Percentiles rank a stretch among this genome's conserved stretches.
Conservation (phyloP, 805 yeast genomes). For the Wickerhamomyces hampshirensis region DNA sequence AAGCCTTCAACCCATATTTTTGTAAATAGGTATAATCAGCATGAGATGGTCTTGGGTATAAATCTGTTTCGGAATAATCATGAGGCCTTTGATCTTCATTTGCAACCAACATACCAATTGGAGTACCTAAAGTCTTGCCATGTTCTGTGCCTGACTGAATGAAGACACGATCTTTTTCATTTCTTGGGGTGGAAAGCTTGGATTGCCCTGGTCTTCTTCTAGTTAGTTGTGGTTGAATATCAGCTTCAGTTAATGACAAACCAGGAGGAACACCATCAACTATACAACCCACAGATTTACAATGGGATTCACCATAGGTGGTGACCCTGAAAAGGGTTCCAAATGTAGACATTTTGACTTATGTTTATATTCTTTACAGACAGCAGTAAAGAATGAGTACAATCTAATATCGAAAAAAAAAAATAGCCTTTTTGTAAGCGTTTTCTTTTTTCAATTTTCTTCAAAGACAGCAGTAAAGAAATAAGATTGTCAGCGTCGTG, state of each 20-base stretch:
- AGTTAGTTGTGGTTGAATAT: constrained; percentile 91
- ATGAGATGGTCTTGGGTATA: constrained; percentile 96
- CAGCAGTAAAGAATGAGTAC: too few relatives aligned
- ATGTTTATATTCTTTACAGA: neutral
- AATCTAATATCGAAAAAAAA: too few relatives aligned
- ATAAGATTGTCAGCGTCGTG: too few relatives aligned
- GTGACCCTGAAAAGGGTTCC: constrained; percentile 69
- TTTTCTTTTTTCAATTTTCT: too few relatives aligned
- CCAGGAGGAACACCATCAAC: constrained; percentile 99
- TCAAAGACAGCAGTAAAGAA: too few relatives aligned
- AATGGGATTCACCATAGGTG: constrained; percentile 97
- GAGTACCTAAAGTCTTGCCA: constrained; percentile 90
- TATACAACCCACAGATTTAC: constrained; percentile 95
- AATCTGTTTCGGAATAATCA: constrained; percentile 92
- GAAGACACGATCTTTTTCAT: constrained; percentile 88
- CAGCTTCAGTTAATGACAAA: constrained; percentile 74
- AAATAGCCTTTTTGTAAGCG: too few relatives aligned
- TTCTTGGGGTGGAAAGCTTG: constrained; percentile 87
- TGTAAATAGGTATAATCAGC: constrained; percentile 92
- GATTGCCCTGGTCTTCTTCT: constrained; percentile 98
- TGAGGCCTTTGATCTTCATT: constrained; percentile 97
- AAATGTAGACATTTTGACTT: constrained; percentile 58
- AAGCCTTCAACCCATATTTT: constrained; percentile 90
- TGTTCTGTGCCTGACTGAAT: constrained; percentile 94
- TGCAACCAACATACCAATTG: constrained; percentile 87